Percentiles rank a stretch among this genome's conserved stretches.
Evolutionary conservation across 192 early-diverging fungal species (phyloP).

Genomic region (Backusella psychrophila): DNA sequence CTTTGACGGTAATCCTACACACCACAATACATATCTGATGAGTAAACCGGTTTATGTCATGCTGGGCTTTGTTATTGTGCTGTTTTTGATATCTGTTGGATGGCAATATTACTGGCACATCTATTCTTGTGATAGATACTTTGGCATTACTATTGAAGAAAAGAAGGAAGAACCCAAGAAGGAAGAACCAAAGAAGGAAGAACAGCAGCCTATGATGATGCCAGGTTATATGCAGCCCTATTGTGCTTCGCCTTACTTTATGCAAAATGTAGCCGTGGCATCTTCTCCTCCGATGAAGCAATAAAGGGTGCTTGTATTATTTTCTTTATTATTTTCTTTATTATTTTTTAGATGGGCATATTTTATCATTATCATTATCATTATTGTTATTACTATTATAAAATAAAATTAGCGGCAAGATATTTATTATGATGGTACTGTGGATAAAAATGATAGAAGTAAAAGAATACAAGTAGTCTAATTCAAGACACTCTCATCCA

Average conservation of each 20-base stretch:
- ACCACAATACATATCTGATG: conserved; percentile 23
- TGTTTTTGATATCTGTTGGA: conserved; percentile 19
- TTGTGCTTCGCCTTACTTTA: neutral
- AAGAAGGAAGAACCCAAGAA: neutral
- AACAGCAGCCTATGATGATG: neutral
- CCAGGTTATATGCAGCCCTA: neutral
- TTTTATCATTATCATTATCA: no score
- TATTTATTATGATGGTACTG: no score
- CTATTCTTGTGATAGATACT: conserved; percentile 1
- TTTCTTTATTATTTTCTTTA: no score
- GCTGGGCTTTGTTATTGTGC: conserved; percentile 23
- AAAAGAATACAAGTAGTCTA: no score
- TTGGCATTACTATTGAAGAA: neutral
- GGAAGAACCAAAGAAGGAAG: neutral
- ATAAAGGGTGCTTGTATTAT: neutral
- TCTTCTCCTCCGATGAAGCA: neutral
- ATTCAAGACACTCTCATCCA: no score
- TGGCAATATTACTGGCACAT: conserved; percentile 38
- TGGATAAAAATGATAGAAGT: no score
- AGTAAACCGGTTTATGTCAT: conserved; percentile 26
- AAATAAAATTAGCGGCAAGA: no score
- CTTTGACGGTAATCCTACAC: conserved; percentile 25
- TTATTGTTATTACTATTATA: no score
- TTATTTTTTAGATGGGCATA: no score
- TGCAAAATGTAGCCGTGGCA: neutral